These are phyloP conservation scores for Podospora didyma DNA, from an alignment of 495 filamentous ascomycete species.

Conservation along the genomic window DNA sequence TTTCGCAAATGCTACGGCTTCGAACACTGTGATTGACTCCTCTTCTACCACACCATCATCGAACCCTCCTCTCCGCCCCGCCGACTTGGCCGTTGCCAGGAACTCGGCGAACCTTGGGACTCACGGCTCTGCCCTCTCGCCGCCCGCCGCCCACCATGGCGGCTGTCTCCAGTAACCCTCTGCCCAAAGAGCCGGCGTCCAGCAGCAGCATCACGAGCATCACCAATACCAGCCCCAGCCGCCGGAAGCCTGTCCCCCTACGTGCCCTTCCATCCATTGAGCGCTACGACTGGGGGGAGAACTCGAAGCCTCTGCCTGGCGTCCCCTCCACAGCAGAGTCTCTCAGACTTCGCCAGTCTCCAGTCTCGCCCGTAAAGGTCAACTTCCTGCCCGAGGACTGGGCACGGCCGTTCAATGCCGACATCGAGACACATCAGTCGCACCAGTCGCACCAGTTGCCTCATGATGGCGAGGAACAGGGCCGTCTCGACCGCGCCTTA, in stretches of 20 bases:
- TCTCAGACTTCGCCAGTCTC: conserved; percentile 33
- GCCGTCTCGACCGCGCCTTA: conserved; percentile 24
- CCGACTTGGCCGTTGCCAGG: conserved; percentile 8
- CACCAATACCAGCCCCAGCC: conserved; percentile 38
- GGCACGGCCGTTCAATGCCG: conserved; percentile 37
- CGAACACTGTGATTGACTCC: background rate
- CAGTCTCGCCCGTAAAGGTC: conserved; percentile 38
- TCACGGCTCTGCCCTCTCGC: conserved; percentile 8
- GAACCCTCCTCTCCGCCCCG: background rate
- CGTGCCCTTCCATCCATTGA: conserved; percentile 27
- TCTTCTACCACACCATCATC: background rate
- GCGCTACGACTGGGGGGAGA: conserved; percentile 33
- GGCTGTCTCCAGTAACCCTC: conserved; percentile 32
- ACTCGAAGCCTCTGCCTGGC: conserved; percentile 29
- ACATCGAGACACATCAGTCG: conserved; percentile 31
- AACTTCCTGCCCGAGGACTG: conserved; percentile 41
- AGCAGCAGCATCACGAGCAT: conserved; percentile 10
- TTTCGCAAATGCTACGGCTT: conserved; percentile 9
- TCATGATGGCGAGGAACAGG: conserved; percentile 1
- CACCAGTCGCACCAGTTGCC: conserved; percentile 20
- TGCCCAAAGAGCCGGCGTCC: conserved; percentile 28
- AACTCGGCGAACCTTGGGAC: conserved; percentile 10
- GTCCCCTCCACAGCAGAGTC: conserved; percentile 24
- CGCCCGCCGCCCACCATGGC: conserved; percentile 38
- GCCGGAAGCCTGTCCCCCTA: conserved; percentile 38